Conservation (phyloP, 2,329 filamentous ascomycete genomes). For the Colletotrichum tanaceti region DNA sequence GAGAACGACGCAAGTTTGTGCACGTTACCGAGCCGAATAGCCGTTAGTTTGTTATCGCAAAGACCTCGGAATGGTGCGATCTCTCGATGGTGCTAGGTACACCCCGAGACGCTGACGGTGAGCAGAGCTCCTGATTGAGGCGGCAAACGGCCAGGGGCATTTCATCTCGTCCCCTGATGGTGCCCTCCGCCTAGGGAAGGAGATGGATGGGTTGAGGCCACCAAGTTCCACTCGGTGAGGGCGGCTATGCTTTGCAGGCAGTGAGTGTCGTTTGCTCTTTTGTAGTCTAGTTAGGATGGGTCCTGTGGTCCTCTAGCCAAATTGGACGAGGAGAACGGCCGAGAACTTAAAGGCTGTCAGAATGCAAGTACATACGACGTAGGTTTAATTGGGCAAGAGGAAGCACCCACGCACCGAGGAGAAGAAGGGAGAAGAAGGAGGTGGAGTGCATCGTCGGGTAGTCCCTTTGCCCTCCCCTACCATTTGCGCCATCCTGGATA, state of each 20-base stretch:
- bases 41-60: background rate
- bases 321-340: conserved; percentile 10
- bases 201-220: background rate
- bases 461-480: conserved; percentile 19
- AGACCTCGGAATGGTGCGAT: background rate
- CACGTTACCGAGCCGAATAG: background rate
- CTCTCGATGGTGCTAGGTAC: conserved; percentile 1
- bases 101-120: conserved; percentile 19
- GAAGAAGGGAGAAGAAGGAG: background rate
- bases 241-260: conserved; percentile 18
- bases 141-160: conserved; percentile 12
- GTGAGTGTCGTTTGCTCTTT: conserved; percentile 8
- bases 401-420: no score
- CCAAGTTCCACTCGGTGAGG: conserved; percentile 19
- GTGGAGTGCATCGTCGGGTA: conserved; percentile 22
- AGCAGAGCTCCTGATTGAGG: conserved; percentile 27
- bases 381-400: conserved; percentile 24
- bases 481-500: conserved; percentile 22
- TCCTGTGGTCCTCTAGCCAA: conserved; percentile 9
- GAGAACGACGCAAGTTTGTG: background rate
- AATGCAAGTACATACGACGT: no score
- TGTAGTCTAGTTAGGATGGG: background rate
- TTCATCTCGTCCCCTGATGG: background rate
- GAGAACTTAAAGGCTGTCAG: conserved; percentile 18
- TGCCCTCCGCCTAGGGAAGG: background rate